These are phyloP conservation scores for Clavispora vitiphila DNA, from an alignment of 805 yeast genomes.

Conservation along the genomic window DNA sequence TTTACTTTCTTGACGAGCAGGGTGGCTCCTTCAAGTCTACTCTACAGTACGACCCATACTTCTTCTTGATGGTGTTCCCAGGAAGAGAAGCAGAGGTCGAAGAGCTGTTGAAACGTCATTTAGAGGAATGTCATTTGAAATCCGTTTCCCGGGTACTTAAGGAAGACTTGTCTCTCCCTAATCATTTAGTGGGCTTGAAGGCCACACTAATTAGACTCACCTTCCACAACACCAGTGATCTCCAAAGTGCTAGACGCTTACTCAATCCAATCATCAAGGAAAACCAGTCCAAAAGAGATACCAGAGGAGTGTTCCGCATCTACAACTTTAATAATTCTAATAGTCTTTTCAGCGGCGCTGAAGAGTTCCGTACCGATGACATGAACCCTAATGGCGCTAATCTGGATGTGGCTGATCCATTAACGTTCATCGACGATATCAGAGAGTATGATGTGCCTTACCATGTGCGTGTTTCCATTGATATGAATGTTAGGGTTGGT, in stretches of 20 bases:
- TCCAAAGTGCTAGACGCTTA: slow-evolving; percentile 67
- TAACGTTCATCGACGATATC: slow-evolving; percentile 68
- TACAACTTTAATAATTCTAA: slow-evolving; percentile 38
- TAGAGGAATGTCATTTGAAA: slow-evolving; percentile 60
- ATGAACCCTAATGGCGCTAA: slow-evolving; percentile 3
- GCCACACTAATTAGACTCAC: slow-evolving; percentile 60
- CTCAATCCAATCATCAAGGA: slow-evolving; percentile 66
- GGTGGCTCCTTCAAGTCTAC: slow-evolving; percentile 94
- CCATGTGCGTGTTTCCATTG: slow-evolving; percentile 94
- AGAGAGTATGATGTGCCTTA: slow-evolving; percentile 96
- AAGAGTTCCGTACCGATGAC: slow-evolving; percentile 4
- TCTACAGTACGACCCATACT: slow-evolving; percentile 80
- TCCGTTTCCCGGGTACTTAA: slow-evolving; percentile 50
- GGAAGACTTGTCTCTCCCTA: slow-evolving; percentile 78
- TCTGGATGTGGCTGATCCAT: slow-evolving; percentile 42
- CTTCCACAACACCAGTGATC: slow-evolving; percentile 71
- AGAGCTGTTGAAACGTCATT: slow-evolving; percentile 64
- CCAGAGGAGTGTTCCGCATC: slow-evolving; percentile 63
- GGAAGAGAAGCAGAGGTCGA: slow-evolving; percentile 73
- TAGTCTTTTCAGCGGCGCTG: slow-evolving; percentile 7
- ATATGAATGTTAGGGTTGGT: slow-evolving; percentile 80
- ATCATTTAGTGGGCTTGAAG: slow-evolving; percentile 77
- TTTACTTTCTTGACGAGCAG: slow-evolving; percentile 90
- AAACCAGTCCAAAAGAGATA: slow-evolving; percentile 57
- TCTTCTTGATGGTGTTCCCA: slow-evolving; percentile 61